These are phyloP conservation scores for Saprolegnia diclina DNA, from an alignment of 352 stramenopile genomes.

Conservation along the genomic window DNA sequence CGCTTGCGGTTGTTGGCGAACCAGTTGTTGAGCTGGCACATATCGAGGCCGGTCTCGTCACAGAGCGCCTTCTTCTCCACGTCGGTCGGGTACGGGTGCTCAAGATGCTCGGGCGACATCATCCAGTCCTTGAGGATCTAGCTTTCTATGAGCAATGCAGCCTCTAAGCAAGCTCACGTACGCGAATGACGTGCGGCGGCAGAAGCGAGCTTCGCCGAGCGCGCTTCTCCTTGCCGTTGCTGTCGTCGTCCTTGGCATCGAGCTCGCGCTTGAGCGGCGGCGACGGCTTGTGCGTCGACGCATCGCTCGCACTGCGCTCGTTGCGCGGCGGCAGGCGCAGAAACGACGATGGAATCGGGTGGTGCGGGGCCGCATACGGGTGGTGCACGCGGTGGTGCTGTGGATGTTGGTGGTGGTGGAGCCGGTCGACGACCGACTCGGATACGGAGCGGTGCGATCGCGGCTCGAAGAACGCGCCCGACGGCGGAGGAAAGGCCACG, in stretches of 20 bases:
- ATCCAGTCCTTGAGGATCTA: constrained; percentile 78
- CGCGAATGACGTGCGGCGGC: constrained; percentile 41
- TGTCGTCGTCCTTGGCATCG: constrained; percentile 28
- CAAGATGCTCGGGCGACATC: constrained; percentile 45
- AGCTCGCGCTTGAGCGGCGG: constrained; percentile 28
- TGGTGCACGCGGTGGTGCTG: constrained; percentile 9
- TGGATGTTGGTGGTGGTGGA: neutral
- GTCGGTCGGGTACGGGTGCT: constrained; percentile 62
- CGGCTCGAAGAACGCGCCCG: constrained; percentile 1
- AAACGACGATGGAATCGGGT: constrained; percentile 11
- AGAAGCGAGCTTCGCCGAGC: constrained; percentile 43
- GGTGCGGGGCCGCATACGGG: constrained; percentile 3
- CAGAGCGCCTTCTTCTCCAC: constrained; percentile 68
- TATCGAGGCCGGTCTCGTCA: constrained; percentile 62
- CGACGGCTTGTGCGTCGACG: neutral
- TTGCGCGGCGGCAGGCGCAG: neutral
- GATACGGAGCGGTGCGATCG: constrained; percentile 12
- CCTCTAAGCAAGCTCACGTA: neutral
- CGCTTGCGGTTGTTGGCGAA: constrained; percentile 74
- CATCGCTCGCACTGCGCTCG: constrained; percentile 29
- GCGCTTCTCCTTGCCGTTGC: constrained; percentile 38
- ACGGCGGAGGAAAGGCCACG: neutral
- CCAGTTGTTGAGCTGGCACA: constrained; percentile 80
- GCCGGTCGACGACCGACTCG: constrained; percentile 14
- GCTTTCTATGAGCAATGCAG: neutral